phyloP scores from a whole-genome alignment of 2,329 filamentous ascomycete genomes.

The Epichloe amarillans region DNA sequence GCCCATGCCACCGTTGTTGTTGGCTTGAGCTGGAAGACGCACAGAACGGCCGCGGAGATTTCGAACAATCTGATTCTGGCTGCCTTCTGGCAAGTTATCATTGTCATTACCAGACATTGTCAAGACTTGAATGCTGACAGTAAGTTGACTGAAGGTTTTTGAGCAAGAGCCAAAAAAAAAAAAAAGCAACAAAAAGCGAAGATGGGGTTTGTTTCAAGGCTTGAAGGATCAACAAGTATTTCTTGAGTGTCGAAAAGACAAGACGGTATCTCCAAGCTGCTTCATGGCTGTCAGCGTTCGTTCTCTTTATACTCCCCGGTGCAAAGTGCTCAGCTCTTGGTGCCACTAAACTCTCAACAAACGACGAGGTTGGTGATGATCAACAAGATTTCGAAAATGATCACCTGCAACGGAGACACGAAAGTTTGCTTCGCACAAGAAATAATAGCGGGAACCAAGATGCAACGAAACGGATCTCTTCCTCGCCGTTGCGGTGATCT shows the following conservation, averaged over 20 bases:
- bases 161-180: not conserved
- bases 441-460: not conserved
- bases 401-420: not conserved
- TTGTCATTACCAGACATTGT: not conserved
- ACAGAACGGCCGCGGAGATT: not conserved
- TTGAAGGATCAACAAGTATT: not conserved
- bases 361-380: not conserved
- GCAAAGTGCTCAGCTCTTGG: not conserved
- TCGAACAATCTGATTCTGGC: not conserved
- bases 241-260: not conserved
- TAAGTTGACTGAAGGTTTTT: not conserved
- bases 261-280: not conserved
- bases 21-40: not conserved
- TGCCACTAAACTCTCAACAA: not conserved
- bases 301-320: conserved; percentile 1
- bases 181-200: not conserved
- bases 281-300: not conserved
- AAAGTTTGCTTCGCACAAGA: conserved; percentile 2
- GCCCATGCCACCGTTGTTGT: not conserved
- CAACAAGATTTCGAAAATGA: not conserved
- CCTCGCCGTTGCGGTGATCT: not conserved
- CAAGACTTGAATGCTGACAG: not conserved
- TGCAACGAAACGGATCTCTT: not conserved
- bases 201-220: not conserved
- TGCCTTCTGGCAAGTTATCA: not conserved